Evolutionary conservation across 495 filamentous ascomycete genomes (phyloP).

Genomic region (Platismatia glauca): DNA sequence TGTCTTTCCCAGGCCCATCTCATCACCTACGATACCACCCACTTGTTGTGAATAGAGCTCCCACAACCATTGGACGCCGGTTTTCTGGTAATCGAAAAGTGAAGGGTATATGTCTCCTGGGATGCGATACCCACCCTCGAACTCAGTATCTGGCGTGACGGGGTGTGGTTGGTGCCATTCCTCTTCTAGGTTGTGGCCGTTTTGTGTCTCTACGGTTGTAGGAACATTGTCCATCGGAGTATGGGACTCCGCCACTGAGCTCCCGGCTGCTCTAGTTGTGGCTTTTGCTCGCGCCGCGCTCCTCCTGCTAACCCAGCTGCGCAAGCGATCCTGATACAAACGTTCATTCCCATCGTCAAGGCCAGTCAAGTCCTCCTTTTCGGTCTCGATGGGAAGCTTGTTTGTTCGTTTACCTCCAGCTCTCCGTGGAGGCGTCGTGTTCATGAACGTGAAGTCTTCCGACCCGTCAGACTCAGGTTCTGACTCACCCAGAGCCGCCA

Average conservation of each 20-base stretch:
- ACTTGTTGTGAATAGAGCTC: slow-evolving; percentile 82
- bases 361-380: slow-evolving; percentile 58
- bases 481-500: slow-evolving; percentile 10
- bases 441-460: slow-evolving; percentile 23
- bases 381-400: slow-evolving; percentile 34
- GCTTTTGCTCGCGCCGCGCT: slow-evolving; percentile 53
- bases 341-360: slow-evolving; percentile 89
- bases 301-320: slow-evolving; percentile 62
- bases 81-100: slow-evolving; percentile 92
- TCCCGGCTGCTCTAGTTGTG: not conserved
- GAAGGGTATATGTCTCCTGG: slow-evolving; percentile 87
- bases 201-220: not conserved
- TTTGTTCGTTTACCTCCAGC: slow-evolving; percentile 30
- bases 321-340: slow-evolving; percentile 68
- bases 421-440: slow-evolving; percentile 26
- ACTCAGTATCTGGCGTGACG: slow-evolving; percentile 57
- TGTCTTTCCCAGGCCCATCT: slow-evolving; percentile 97
- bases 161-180: slow-evolving; percentile 89
- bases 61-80: slow-evolving; percentile 92
- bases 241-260: not conserved
- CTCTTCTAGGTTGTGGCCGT: slow-evolving; percentile 29
- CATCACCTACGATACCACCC: slow-evolving; percentile 91
- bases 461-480: slow-evolving; percentile 22
- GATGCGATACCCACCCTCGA: slow-evolving; percentile 66
- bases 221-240: not conserved